Conservation (phyloP, 345 rosid genomes). For the Rhodamnia rubescens region DNA sequence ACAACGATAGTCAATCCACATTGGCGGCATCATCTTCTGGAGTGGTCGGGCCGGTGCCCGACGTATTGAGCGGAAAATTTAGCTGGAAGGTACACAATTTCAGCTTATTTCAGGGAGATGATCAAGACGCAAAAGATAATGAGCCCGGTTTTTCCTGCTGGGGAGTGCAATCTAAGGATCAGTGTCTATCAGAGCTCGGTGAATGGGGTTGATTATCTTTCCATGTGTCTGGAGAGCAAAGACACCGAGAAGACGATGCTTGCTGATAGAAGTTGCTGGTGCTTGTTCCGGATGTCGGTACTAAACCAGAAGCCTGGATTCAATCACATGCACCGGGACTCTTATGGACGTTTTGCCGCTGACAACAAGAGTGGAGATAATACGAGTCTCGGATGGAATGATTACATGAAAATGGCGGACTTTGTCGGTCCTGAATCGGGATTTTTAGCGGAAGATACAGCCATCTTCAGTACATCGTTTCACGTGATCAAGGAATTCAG, state of each 20-base stretch:
- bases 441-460: slow-evolving; percentile 75
- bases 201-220: slow-evolving; percentile 66
- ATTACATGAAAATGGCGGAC: slow-evolving; percentile 89
- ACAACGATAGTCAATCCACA: slow-evolving; percentile 51
- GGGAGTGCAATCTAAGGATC: slow-evolving; percentile 87
- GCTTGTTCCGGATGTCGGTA: slow-evolving; percentile 93
- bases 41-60: slow-evolving; percentile 50
- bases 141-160: slow-evolving; percentile 98
- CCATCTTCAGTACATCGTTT: slow-evolving; percentile 83
- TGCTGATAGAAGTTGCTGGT: slow-evolving; percentile 93
- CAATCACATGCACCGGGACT: slow-evolving; percentile 88
- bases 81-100: slow-evolving; percentile 98
- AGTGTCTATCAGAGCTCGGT: slow-evolving; percentile 92
- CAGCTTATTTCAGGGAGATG: slow-evolving; percentile 93
- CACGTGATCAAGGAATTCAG: slow-evolving; percentile 87
- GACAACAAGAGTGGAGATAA: slow-evolving; percentile 95
- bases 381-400: slow-evolving; percentile 97
- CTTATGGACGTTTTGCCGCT: slow-evolving; percentile 84
- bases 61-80: slow-evolving; percentile 86
- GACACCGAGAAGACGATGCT: slow-evolving; percentile 62
- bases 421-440: slow-evolving; percentile 67
- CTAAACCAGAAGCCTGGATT: slow-evolving; percentile 86
- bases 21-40: slow-evolving; percentile 34
- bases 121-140: slow-evolving; percentile 94
- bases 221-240: slow-evolving; percentile 98